Conservation (phyloP, 208 protist species). For the Trypanosoma platydactyli region DNA sequence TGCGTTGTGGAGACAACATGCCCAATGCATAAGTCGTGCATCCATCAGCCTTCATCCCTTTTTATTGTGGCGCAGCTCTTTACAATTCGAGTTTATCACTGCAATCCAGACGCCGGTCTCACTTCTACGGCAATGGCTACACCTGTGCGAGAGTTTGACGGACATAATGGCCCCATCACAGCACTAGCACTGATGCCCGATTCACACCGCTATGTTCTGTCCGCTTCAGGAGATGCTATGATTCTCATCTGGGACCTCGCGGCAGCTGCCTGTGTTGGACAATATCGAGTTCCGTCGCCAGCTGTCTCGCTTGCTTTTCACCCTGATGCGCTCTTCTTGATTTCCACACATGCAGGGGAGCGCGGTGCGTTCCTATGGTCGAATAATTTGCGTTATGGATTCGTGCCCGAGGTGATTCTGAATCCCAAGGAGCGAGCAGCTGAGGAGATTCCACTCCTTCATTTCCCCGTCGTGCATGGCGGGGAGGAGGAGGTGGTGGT, state of each 20-base stretch:
- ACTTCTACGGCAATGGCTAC: slow-evolving; percentile 34
- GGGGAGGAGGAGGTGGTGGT: slow-evolving; percentile 39
- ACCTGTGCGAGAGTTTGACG: slow-evolving; percentile 77
- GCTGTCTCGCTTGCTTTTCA: slow-evolving; percentile 83
- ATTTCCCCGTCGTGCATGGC: slow-evolving; percentile 80
- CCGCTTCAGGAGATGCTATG: slow-evolving; percentile 65
- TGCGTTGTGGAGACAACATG: slow-evolving; percentile 40
- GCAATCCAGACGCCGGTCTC: slow-evolving; percentile 64
- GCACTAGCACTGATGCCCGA: slow-evolving; percentile 78
- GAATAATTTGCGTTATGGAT: slow-evolving; percentile 90
- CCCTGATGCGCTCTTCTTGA: slow-evolving; percentile 83
- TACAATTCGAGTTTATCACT: slow-evolving; percentile 72
- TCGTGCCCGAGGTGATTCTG: slow-evolving; percentile 75
- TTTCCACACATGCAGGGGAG: slow-evolving; percentile 83
- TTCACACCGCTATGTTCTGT: slow-evolving; percentile 70
- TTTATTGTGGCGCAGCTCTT: slow-evolving; percentile 79
- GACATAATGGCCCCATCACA: slow-evolving; percentile 81
- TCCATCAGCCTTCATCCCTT: slow-evolving; percentile 69
- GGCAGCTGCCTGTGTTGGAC: slow-evolving; percentile 78
- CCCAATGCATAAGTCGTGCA: slow-evolving; percentile 69
- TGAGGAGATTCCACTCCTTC: slow-evolving; percentile 61
- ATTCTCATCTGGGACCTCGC: slow-evolving; percentile 87
- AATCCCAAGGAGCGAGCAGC: slow-evolving; percentile 38
- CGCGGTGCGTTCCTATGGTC: slow-evolving; percentile 83
- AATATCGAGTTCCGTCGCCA: slow-evolving; percentile 75